These are phyloP conservation scores for Ascocoryne sarcoides DNA, from an alignment of 2,329 filamentous ascomycete genomes.

Conservation along the genomic window DNA sequence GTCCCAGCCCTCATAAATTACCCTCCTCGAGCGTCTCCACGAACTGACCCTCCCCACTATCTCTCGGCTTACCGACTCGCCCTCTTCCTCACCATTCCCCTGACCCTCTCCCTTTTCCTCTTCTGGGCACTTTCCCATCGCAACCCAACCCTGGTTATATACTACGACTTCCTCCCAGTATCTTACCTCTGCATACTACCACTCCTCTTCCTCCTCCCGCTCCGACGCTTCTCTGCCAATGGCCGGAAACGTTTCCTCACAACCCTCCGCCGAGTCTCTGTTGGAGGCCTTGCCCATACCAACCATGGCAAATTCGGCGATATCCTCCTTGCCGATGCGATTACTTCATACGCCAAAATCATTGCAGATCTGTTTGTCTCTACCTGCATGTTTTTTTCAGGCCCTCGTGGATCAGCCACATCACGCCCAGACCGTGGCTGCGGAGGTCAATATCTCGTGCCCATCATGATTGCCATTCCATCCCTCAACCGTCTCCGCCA, in stretches of 20 bases:
- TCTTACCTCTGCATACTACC: slow-evolving; percentile 68
- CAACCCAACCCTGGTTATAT: slow-evolving; percentile 58
- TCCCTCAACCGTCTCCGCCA: slow-evolving; percentile 82
- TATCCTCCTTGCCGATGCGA: slow-evolving; percentile 82
- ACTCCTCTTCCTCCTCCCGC: slow-evolving; percentile 62
- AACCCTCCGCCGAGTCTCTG: slow-evolving; percentile 66
- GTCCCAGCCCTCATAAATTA: slow-evolving; percentile 82
- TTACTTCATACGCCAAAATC: slow-evolving; percentile 92
- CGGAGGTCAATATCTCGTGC: slow-evolving; percentile 70
- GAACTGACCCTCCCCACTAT: slow-evolving; percentile 64
- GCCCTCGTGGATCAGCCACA: slow-evolving; percentile 59
- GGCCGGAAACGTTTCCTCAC: slow-evolving; percentile 69
- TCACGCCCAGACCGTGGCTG: slow-evolving; percentile 73
- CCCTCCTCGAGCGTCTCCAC: slow-evolving; percentile 59
- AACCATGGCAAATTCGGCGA: slow-evolving; percentile 93
- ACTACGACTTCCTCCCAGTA: slow-evolving; percentile 80
- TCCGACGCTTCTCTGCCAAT: slow-evolving; percentile 57
- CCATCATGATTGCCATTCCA: slow-evolving; percentile 74
- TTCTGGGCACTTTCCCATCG: slow-evolving; percentile 80
- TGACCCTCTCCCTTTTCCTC: slow-evolving; percentile 61
- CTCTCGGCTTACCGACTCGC: slow-evolving; percentile 81
- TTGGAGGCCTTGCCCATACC: slow-evolving; percentile 79
- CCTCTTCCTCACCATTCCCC: slow-evolving; percentile 62
- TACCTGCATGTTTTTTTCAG: slow-evolving; percentile 80
- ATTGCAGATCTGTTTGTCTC: slow-evolving; percentile 83